These are phyloP conservation scores for Starmera quercuum DNA, from an alignment of 805 yeast genomes.

Conservation along the genomic window DNA sequence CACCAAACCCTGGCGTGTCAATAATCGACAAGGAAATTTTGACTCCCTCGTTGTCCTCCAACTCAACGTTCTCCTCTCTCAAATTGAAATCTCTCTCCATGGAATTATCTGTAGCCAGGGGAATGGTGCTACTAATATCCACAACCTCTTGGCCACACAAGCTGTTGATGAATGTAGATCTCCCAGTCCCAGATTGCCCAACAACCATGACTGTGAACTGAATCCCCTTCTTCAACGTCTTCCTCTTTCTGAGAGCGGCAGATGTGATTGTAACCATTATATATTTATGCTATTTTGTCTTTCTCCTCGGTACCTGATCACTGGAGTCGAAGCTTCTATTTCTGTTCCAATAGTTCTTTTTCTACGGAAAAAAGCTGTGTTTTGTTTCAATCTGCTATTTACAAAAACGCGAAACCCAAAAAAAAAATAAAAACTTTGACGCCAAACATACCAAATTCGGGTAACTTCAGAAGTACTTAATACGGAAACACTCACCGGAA, in stretches of 20 bases:
- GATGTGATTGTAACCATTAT: slow-evolving; percentile 47
- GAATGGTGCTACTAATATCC: slow-evolving; percentile 55
- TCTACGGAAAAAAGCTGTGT: no score
- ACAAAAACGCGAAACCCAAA: no score
- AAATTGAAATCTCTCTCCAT: slow-evolving; percentile 49
- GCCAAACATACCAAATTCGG: no score
- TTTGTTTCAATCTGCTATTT: no score
- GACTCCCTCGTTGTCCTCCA: slow-evolving; percentile 81
- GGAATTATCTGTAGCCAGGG: slow-evolving; percentile 43
- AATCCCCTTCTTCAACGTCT: slow-evolving; percentile 74
- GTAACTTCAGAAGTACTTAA: no score
- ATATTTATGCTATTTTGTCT: no score
- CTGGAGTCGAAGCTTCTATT: no score
- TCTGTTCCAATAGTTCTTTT: no score
- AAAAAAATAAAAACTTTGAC: no score
- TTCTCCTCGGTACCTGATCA: no score
- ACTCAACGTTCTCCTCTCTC: slow-evolving; percentile 74
- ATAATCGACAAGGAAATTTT: slow-evolving; percentile 69
- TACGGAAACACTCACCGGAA: no score
- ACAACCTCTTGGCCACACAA: slow-evolving; percentile 85
- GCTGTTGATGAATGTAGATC: slow-evolving; percentile 89
- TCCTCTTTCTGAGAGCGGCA: slow-evolving; percentile 61
- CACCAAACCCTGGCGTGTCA: slow-evolving; percentile 83
- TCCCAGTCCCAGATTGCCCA: slow-evolving; percentile 82
- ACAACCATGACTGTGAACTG: slow-evolving; percentile 82